These are phyloP conservation scores for Ceriops zippeliana DNA, from an alignment of 345 rosid species.

Conservation along the genomic window DNA sequence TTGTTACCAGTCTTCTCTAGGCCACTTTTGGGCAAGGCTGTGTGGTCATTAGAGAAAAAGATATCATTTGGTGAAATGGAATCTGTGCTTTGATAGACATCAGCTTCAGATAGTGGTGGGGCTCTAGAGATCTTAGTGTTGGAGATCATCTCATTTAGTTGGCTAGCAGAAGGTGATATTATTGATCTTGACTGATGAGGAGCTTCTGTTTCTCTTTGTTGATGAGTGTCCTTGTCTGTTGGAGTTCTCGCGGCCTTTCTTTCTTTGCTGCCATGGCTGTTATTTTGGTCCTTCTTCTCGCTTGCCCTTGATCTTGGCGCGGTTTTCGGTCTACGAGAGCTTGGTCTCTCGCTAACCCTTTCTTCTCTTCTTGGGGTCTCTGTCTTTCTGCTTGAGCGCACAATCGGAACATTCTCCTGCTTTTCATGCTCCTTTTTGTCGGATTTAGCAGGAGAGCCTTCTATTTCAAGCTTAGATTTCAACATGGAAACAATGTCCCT, in stretches of 20 bases:
- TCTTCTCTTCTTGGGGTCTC: slow-evolving; percentile 30
- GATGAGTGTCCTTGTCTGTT: slow-evolving; percentile 28
- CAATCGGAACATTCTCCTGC: slow-evolving; percentile 13
- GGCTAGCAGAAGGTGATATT: slow-evolving; percentile 38
- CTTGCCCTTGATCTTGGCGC: slow-evolving; percentile 38
- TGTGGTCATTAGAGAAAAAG: slow-evolving; percentile 46
- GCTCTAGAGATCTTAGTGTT: slow-evolving; percentile 34
- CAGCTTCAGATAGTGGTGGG: slow-evolving; percentile 1
- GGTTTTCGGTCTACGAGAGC: slow-evolving; percentile 30
- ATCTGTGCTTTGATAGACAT: slow-evolving; percentile 41
- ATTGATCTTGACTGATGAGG: slow-evolving; percentile 15
- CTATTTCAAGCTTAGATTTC: slow-evolving; percentile 23
- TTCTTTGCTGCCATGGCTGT: slow-evolving; percentile 18
- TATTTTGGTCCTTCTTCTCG: slow-evolving; percentile 24
- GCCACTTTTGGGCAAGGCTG: slow-evolving; percentile 24
- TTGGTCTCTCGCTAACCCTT: slow-evolving; percentile 22
- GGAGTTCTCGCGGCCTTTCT: slow-evolving; percentile 25
- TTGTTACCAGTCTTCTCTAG: slow-evolving; percentile 19
- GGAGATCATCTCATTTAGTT: slow-evolving; percentile 57
- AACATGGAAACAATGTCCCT: slow-evolving; percentile 25
- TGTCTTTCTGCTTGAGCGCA: slow-evolving; percentile 27
- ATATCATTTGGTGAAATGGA: slow-evolving; percentile 54
- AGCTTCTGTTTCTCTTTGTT: slow-evolving; percentile 30
- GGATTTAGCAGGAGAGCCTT: slow-evolving; percentile 31
- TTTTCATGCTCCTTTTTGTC: slow-evolving; percentile 24